Conservation (phyloP, 2,329 filamentous ascomycete genomes). For the Penicillium oxalicum region DNA sequence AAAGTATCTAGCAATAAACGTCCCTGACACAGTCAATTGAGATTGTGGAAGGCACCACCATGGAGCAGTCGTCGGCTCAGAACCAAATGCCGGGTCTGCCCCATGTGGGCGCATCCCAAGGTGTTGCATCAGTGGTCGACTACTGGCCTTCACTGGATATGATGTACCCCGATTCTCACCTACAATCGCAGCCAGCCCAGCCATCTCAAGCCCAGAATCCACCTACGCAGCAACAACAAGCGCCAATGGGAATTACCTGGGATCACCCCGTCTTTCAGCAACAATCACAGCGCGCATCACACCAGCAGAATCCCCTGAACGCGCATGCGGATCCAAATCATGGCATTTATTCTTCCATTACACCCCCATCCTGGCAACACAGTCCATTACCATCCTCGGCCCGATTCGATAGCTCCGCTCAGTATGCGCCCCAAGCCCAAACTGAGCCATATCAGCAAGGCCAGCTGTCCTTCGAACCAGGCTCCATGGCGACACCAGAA, state of each 20-base stretch:
- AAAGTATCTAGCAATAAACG: conserved; percentile 6
- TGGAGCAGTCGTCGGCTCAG: conserved; percentile 33
- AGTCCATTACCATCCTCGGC: conserved; percentile 27
- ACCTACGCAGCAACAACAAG: conserved; percentile 15
- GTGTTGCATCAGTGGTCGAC: conserved; percentile 24
- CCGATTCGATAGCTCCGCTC: conserved; percentile 24
- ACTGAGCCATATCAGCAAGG: conserved; percentile 28
- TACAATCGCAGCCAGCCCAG: conserved; percentile 23
- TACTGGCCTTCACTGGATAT: conserved; percentile 35
- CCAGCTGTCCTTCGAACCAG: conserved; percentile 28
- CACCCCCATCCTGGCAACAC: conserved; percentile 31
- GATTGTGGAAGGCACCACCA: conserved; percentile 14
- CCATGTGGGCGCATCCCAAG: conserved; percentile 23
- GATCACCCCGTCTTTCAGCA: conserved; percentile 34
- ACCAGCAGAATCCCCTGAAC: conserved; percentile 19
- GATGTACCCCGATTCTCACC: conserved; percentile 27
- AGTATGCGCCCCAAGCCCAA: conserved; percentile 23
- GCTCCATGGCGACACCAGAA: conserved; percentile 23
- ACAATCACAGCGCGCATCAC: conserved; percentile 22
- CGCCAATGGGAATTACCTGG: conserved; percentile 32
- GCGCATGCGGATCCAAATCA: conserved; percentile 25
- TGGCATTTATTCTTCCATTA: conserved; percentile 28
- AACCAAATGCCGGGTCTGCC: conserved; percentile 27
- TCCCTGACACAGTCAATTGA: background rate
- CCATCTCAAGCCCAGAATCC: conserved; percentile 18